Percentiles rank a stretch among this genome's conserved stretches.
Evolutionary conservation across 2,329 filamentous ascomycete species (phyloP).

Genomic region (Chrysoporthe austroafricana): DNA sequence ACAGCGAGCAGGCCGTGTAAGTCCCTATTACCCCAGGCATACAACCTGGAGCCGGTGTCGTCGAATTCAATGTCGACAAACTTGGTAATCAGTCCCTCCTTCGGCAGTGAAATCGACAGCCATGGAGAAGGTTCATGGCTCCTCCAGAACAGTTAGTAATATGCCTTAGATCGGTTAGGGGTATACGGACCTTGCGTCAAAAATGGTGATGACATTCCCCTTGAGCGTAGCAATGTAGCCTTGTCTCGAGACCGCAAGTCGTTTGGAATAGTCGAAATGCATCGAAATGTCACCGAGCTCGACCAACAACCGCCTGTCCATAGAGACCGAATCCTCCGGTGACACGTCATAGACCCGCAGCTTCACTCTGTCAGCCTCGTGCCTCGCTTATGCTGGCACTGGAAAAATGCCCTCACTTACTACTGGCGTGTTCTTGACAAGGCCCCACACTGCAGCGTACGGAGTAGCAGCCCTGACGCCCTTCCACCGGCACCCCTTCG

Average conservation of each 20-base stretch:
- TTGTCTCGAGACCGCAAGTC: conserved; percentile 16
- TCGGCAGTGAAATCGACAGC: neutral
- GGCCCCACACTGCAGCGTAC: conserved; percentile 20
- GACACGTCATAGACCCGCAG: conserved; percentile 15
- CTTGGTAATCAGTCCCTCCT: neutral
- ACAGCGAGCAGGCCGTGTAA: conserved; percentile 5
- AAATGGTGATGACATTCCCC: conserved; percentile 13
- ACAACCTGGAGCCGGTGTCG: conserved; percentile 4
- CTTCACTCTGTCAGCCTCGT: neutral
- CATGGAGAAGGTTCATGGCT: neutral
- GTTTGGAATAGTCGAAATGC: conserved; percentile 13
- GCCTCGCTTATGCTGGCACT: neutral
- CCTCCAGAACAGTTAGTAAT: neutral
- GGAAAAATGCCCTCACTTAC: neutral
- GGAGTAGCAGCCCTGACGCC: conserved; percentile 16
- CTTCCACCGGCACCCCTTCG: conserved; percentile 7
- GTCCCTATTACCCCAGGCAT: conserved; percentile 18
- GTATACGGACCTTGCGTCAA: conserved; percentile 14
- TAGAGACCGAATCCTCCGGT: neutral
- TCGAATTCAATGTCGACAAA: conserved; percentile 20
- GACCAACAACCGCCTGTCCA: neutral
- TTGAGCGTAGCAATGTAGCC: conserved; percentile 16
- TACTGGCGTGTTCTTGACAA: neutral
- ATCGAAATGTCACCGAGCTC: neutral
- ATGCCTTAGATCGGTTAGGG: too few relatives aligned